Conservation (phyloP, 163 green algal genomes). For the Chlorella variabilis region DNA sequence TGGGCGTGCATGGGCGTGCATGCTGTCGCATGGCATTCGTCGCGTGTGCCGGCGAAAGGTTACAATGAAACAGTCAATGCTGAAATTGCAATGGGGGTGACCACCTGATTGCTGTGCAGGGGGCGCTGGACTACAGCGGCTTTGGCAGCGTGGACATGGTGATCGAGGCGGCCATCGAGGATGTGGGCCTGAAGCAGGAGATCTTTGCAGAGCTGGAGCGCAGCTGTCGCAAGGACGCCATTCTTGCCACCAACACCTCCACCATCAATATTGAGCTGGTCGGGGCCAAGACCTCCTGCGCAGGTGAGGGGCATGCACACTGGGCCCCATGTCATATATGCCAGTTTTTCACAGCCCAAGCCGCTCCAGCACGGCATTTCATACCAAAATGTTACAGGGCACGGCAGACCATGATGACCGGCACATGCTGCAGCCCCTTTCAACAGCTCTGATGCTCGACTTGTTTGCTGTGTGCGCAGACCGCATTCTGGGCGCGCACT, state of each 20-base stretch:
- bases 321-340: no score
- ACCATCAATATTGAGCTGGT: constrained; percentile 97
- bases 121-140: constrained; percentile 82
- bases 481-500: constrained; percentile 95
- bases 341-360: no score
- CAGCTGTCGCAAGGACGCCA: constrained; percentile 75
- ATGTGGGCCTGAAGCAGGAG: constrained; percentile 89
- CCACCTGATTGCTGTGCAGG: constrained; percentile 9
- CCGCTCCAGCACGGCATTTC: no score
- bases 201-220: constrained; percentile 82
- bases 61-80: no score
- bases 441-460: neutral
- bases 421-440: neutral
- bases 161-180: constrained; percentile 98
- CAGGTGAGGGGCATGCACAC: no score
- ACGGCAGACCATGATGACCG: neutral
- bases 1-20: neutral
- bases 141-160: constrained; percentile 95
- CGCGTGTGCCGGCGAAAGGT: no score
- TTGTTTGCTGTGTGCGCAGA: constrained; percentile 44
- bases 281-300: constrained; percentile 54
- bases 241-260: constrained; percentile 97
- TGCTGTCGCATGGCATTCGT: neutral
- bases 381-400: no score
- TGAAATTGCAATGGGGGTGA: no score